Evolutionary conservation across 257 asterid genomes (phyloP).

Genomic region (Solanum ahanhuiri): DNA sequence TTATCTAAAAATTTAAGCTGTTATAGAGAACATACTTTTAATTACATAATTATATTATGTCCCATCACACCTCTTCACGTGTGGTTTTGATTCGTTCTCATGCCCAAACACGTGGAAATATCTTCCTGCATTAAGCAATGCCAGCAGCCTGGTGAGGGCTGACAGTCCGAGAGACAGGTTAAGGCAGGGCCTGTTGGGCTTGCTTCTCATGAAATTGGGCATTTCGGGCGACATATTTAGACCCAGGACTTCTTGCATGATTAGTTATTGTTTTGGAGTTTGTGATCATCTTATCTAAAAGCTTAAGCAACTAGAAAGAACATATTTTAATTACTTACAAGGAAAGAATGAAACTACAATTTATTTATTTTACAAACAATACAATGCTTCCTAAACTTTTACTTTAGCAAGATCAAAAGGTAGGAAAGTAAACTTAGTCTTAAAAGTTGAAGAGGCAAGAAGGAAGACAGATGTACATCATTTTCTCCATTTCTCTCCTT

Average conservation of each 20-base stretch:
- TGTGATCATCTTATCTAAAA: background rate
- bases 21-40: background rate
- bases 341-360: background rate
- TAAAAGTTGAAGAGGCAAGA: background rate
- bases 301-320: background rate
- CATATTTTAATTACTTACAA: background rate
- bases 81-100: background rate
- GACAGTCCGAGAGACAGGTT: fast-evolving
- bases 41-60: background rate
- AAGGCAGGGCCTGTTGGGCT: background rate
- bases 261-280: background rate
- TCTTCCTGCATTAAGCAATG: background rate
- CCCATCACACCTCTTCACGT: background rate
- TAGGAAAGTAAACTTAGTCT: background rate
- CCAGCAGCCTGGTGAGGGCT: background rate
- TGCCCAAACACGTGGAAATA: background rate
- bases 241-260: background rate
- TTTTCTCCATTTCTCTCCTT: background rate
- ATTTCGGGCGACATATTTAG: background rate
- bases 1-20: background rate
- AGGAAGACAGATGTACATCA: background rate
- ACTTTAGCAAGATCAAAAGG: background rate
- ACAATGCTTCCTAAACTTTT: background rate
- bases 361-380: background rate
- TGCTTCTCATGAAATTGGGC: background rate